These are phyloP conservation scores for Incumbomyces lentus DNA, from an alignment of 2,329 filamentous ascomycete genomes.

Conservation along the genomic window DNA sequence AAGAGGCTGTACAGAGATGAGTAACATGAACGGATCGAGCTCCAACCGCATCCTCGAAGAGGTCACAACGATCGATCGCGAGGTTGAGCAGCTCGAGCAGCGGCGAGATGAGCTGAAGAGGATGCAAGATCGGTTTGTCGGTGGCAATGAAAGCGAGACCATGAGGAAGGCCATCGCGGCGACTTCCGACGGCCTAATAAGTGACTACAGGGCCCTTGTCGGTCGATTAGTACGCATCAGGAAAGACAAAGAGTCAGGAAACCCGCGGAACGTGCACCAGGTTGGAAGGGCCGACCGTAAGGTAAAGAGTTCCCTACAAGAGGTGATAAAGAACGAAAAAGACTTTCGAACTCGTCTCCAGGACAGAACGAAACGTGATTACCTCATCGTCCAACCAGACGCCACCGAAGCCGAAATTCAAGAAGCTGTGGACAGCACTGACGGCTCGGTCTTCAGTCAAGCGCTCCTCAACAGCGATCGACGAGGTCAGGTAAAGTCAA, in stretches of 20 bases:
- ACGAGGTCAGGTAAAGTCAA: conserved; percentile 68
- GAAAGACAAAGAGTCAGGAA: conserved; percentile 63
- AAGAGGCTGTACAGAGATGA: conserved; percentile 31
- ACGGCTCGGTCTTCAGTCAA: conserved; percentile 77
- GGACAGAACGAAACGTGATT: conserved; percentile 79
- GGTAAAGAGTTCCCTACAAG: conserved; percentile 68
- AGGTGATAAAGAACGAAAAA: conserved; percentile 73
- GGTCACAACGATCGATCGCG: conserved; percentile 67
- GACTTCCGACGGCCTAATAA: conserved; percentile 70
- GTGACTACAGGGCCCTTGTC: conserved; percentile 66
- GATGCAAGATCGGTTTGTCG: conserved; percentile 62
- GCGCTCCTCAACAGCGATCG: conserved; percentile 73
- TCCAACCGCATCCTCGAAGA: conserved; percentile 71
- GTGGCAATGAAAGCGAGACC: conserved; percentile 61
- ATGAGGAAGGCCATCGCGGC: conserved; percentile 61
- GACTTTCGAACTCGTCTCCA: conserved; percentile 67
- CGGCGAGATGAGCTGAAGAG: conserved; percentile 62
- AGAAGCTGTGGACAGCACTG: conserved; percentile 62
- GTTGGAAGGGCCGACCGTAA: conserved; percentile 70
- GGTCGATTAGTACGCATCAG: conserved; percentile 74
- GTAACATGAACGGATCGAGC: conserved; percentile 36
- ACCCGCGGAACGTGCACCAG: conserved; percentile 65
- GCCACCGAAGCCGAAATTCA: conserved; percentile 68
- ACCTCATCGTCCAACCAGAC: conserved; percentile 77
- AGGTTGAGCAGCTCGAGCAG: conserved; percentile 62